A percentile compares a stretch with the other conserved stretches of the same genome.
Evolutionary conservation across 78 protist genomes (phyloP).

Genomic region (Pelomyxa schiedti): DNA sequence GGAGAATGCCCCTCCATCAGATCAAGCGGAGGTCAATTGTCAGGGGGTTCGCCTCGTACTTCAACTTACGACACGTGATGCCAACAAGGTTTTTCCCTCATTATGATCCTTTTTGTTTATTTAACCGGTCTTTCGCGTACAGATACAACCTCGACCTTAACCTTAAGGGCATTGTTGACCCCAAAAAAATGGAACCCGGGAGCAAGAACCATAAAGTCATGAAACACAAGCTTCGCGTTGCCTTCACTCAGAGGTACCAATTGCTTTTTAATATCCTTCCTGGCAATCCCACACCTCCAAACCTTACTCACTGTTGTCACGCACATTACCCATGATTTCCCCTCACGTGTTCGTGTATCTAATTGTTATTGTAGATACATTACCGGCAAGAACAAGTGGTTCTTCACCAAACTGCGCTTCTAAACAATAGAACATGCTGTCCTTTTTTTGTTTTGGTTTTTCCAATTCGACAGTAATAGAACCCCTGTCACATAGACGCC

Average conservation of each 20-base stretch:
- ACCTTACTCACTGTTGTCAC: neutral
- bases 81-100: slow-evolving; percentile 80
- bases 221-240: slow-evolving; percentile 18
- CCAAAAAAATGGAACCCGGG: neutral
- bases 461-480: no score
- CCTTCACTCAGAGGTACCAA: slow-evolving; percentile 30
- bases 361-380: slow-evolving; percentile 31
- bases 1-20: slow-evolving; percentile 70
- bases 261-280: slow-evolving; percentile 7
- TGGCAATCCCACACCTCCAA: neutral
- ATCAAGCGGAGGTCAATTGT: slow-evolving; percentile 68
- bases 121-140: neutral
- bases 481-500: no score
- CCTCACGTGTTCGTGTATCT: neutral
- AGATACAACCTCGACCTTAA: slow-evolving; percentile 37
- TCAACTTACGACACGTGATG: slow-evolving; percentile 96
- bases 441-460: no score
- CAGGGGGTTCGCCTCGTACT: slow-evolving; percentile 88
- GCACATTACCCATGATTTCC: neutral
- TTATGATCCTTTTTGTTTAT: neutral
- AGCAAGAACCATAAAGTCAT: slow-evolving; percentile 2
- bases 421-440: slow-evolving; percentile 16
- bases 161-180: slow-evolving; percentile 14
- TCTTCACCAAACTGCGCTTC: slow-evolving; percentile 90
- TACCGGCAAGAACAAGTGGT: slow-evolving; percentile 96